Conservation (phyloP, 345 rosid genomes). For the Melaleuca alternifolia region DNA sequence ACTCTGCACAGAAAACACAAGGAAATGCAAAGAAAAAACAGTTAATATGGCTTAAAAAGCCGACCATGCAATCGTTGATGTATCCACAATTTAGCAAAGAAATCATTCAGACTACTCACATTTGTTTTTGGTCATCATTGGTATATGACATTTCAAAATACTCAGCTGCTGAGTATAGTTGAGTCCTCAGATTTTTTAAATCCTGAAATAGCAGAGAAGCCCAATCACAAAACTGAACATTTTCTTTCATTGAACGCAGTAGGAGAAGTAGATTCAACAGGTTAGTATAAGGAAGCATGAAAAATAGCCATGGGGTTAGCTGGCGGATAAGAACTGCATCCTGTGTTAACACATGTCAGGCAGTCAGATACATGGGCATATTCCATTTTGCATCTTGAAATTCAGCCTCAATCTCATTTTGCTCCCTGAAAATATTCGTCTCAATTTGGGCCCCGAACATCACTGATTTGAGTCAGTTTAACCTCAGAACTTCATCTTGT, state of each 20-base stretch:
- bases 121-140: conserved; percentile 70
- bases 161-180: conserved; percentile 90
- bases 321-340: neutral
- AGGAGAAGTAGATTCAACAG: neutral
- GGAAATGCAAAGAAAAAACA: neutral
- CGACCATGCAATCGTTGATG: neutral
- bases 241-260: neutral
- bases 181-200: conserved; percentile 75
- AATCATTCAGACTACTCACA: conserved; percentile 31
- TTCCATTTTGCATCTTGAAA: neutral
- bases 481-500: neutral
- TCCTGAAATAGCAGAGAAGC: conserved; percentile 31
- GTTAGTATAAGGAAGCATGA: neutral
- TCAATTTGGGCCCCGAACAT: neutral
- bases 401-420: neutral
- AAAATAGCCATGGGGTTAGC: neutral
- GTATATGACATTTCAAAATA: conserved; percentile 82
- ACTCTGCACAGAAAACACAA: conserved; percentile 39
- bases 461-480: neutral
- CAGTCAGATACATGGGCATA: neutral
- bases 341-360: neutral
- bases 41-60: neutral
- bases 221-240: neutral
- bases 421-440: neutral
- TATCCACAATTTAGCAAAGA: neutral